phyloP scores from a whole-genome alignment of 495 filamentous ascomycete species.

The Saxispiralis lemnorum region DNA sequence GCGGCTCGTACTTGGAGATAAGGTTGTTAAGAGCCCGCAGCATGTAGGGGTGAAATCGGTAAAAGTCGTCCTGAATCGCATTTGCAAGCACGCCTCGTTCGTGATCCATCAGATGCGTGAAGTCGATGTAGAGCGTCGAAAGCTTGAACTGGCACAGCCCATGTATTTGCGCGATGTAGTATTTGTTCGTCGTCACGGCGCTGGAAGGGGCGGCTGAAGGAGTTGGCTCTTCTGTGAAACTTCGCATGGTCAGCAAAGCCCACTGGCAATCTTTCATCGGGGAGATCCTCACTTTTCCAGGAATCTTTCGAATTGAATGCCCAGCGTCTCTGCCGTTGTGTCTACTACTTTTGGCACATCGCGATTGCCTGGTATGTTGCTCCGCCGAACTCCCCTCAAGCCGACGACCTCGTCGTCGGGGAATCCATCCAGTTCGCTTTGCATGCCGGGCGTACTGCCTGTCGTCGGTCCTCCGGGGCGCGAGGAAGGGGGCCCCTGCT shows the following conservation, averaged over 20 bases:
- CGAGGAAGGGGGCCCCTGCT: slow-evolving; percentile 32
- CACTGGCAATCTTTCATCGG: neutral
- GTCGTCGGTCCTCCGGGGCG: slow-evolving; percentile 46
- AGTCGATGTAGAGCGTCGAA: slow-evolving; percentile 97
- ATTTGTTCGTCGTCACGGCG: slow-evolving; percentile 64
- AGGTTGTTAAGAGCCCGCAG: slow-evolving; percentile 78
- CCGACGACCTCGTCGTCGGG: slow-evolving; percentile 48
- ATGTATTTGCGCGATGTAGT: slow-evolving; percentile 92
- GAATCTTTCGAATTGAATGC: slow-evolving; percentile 70
- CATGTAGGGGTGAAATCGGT: slow-evolving; percentile 86
- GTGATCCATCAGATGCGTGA: slow-evolving; percentile 61
- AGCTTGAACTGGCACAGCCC: slow-evolving; percentile 67
- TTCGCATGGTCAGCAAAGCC: slow-evolving; percentile 22
- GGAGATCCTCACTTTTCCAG: slow-evolving; percentile 50
- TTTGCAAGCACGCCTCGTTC: slow-evolving; percentile 51
- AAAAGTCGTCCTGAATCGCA: slow-evolving; percentile 78
- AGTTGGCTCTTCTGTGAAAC: slow-evolving; percentile 58
- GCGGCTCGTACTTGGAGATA: slow-evolving; percentile 82
- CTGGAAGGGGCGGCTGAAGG: slow-evolving; percentile 61
- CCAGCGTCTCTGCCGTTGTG: slow-evolving; percentile 66
- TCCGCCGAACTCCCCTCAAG: slow-evolving; percentile 34
- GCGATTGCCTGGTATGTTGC: slow-evolving; percentile 40
- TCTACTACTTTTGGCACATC: slow-evolving; percentile 75
- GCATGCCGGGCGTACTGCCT: slow-evolving; percentile 40
- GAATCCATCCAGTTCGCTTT: slow-evolving; percentile 48